Percentiles rank a stretch among this genome's conserved stretches.
phyloP scores from a whole-genome alignment of 148 eudicot genomes.

The Vaccinium corymbosum region DNA sequence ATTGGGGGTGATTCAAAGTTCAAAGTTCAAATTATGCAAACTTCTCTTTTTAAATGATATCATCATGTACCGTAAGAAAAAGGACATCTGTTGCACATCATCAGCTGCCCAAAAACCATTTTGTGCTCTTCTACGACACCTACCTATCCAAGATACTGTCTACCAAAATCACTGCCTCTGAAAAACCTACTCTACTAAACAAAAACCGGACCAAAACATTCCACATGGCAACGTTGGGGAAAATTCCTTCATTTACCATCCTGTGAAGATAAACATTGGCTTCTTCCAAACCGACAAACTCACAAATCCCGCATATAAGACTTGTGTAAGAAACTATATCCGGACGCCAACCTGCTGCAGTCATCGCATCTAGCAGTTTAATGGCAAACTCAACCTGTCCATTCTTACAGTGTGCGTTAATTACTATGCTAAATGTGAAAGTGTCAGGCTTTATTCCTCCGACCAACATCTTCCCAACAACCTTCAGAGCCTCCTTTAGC shows the following conservation, averaged over 20 bases:
- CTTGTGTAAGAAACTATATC: slow-evolving; percentile 52
- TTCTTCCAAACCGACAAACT: slow-evolving; percentile 33
- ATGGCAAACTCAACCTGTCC: slow-evolving; percentile 44
- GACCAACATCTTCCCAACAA: slow-evolving; percentile 60
- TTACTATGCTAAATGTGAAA: slow-evolving; percentile 58
- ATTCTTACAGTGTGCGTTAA: slow-evolving; percentile 45
- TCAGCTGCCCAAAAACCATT: background rate
- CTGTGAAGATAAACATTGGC: slow-evolving; percentile 39
- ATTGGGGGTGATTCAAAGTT: background rate
- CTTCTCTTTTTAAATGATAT: background rate
- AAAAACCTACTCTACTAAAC: slow-evolving; percentile 35
- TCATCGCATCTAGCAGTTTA: slow-evolving; percentile 47
- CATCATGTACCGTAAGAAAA: background rate
- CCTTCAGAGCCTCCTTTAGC: slow-evolving; percentile 42
- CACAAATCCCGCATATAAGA: slow-evolving; percentile 53
- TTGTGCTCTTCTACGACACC: background rate
- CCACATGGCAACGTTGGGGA: slow-evolving; percentile 56
- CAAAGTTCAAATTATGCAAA: background rate
- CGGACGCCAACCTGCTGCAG: slow-evolving; percentile 27
- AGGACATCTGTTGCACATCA: no score
- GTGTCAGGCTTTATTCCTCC: slow-evolving; percentile 51
- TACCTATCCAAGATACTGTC: slow-evolving; percentile 24
- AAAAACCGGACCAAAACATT: slow-evolving; percentile 44
- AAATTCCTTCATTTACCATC: slow-evolving; percentile 56
- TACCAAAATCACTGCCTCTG: slow-evolving; percentile 16